A percentile compares a stretch with the other conserved stretches of the same genome.
Evolutionary conservation across 1,284 basidiomycete species (phyloP).

Genomic region (Tylopilus sp.): DNA sequence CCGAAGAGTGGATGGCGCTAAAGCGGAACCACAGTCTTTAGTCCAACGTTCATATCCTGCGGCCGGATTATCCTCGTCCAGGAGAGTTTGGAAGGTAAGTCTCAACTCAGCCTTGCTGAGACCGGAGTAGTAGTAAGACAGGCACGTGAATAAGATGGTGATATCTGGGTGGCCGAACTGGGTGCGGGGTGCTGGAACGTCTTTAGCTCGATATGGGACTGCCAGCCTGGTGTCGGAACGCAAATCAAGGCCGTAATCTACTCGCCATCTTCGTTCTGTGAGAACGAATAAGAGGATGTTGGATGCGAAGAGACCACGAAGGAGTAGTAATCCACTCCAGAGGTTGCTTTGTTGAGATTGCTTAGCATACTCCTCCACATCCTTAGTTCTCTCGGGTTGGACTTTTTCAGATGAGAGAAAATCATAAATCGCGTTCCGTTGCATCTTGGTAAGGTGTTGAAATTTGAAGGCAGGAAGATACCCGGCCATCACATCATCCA

Average conservation of each 20-base stretch:
- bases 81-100: conserved; percentile 50
- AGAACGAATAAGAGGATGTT: conserved; percentile 1
- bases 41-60: conserved; percentile 58
- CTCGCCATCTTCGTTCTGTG: not conserved
- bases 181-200: not conserved
- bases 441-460: too few species aligned
- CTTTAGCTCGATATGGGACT: conserved; percentile 3
- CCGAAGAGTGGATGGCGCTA: conserved; percentile 42
- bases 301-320: not conserved
- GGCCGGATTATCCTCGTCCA: conserved; percentile 54
- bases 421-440: too few species aligned
- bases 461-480: not conserved
- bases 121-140: conserved; percentile 53
- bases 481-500: not conserved
- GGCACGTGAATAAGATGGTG: not conserved
- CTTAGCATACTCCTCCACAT: not conserved
- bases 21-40: not conserved
- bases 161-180: conserved; percentile 6
- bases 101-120: conserved; percentile 50
- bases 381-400: not conserved
- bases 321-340: not conserved
- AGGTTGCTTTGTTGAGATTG: not conserved
- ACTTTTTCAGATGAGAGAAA: not conserved
- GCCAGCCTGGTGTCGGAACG: not conserved
- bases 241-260: not conserved